Evolutionary conservation across 768 basidiomycete genomes (phyloP), one percentile per base, ranked within the genome.

Genomic region (Asterophora lycoperdoides): DNA sequence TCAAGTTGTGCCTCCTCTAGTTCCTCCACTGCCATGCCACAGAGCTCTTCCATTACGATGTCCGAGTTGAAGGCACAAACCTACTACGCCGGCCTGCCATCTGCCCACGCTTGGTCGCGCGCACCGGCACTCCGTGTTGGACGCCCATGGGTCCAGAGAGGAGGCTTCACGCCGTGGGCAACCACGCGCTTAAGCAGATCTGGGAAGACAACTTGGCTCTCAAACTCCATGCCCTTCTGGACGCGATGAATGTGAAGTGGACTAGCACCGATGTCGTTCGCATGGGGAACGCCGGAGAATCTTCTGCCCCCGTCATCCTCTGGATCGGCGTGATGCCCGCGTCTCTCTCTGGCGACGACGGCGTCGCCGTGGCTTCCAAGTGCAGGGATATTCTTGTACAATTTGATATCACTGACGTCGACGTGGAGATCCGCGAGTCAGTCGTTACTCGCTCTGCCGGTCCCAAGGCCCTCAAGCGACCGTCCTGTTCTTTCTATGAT

Each of bases 251-350:
- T 36, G 60, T 69, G 8, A 38, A 51, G 28, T 69, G 62, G 58
- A 59, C 68, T 14, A 63, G 58, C 51, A 59, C 56, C 19, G 57
- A 66, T 47, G 37, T 54, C 30, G 54, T 65, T 38, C 61, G 66
- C 50, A 62, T 68, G 33, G 66, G 45, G 37, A 13, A 43, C n/a
- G 52, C 40, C 20, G 56, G 49, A 17, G 49, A 61, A 33, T 37
- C 52, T 41, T 49, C 53, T 34, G 34, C 37, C 19, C 50, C 50
- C 37, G 59, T 65, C 49, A 46, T 69, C 45, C 39, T 70, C 44
- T 68, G 62, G 64, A 61, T 69, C 32, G 70, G 66, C 14, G 64
- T 71, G n/a, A 34, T 23, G 8, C 67, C n/a, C n/a, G n/a, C 65
- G 9, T 40, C 68, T 36, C 64, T 70, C 52, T 53, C 60, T 30